These are phyloP conservation scores for Carpinus fangiana DNA, from an alignment of 306 rosid genomes.

Conservation along the genomic window DNA sequence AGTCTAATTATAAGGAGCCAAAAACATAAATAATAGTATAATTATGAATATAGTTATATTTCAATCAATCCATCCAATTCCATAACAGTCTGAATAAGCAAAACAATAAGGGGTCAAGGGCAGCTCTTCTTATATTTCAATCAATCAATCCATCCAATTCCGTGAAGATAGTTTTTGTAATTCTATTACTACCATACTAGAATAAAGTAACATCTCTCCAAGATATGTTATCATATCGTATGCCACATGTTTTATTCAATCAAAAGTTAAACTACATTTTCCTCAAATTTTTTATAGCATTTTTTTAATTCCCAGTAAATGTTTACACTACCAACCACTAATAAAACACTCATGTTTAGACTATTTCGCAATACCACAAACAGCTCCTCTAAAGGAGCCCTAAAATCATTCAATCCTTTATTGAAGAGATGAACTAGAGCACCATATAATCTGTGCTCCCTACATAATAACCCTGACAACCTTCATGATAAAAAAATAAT, in stretches of 20 bases:
- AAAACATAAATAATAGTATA: not conserved
- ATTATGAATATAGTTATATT: too few relatives aligned
- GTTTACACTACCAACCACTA: not conserved
- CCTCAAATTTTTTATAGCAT: not conserved
- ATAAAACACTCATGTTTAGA: slow-evolving; percentile 5
- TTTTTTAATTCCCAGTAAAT: not conserved
- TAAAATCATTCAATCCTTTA: slow-evolving; percentile 91
- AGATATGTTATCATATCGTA: not conserved
- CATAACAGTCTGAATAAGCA: too few relatives aligned
- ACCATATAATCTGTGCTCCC: slow-evolving; percentile 90
- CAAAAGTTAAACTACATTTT: not conserved
- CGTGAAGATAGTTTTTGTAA: not conserved
- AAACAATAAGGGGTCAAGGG: not conserved
- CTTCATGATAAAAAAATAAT: slow-evolving; percentile 41
- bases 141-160: not conserved
- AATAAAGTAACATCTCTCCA: not conserved
- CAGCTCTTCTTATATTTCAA: not conserved
- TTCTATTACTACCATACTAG: not conserved
- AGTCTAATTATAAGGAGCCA: not conserved
- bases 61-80: too few relatives aligned
- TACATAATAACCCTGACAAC: slow-evolving; percentile 86
- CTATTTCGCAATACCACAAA: slow-evolving; percentile 70
- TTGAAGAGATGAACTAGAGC: slow-evolving; percentile 91
- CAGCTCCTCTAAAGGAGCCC: slow-evolving; percentile 92
- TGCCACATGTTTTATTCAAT: not conserved